A percentile compares a stretch with the other conserved stretches of the same genome.
Evolutionary conservation across 2,329 filamentous ascomycete species (phyloP).

Genomic region (Colletotrichum gloeosporioides): DNA sequence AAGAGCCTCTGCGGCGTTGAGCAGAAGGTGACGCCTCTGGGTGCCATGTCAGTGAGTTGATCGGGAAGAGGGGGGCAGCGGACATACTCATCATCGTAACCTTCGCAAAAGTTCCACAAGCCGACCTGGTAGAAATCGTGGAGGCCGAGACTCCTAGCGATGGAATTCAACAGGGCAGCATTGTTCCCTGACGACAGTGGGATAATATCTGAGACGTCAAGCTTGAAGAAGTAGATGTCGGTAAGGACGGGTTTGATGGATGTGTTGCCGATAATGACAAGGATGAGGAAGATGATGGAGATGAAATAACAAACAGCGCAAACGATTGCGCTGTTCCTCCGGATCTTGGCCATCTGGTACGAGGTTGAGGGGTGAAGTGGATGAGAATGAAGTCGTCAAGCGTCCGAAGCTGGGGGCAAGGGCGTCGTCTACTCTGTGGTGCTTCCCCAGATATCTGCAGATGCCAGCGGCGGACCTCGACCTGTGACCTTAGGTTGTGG

Average conservation of each 20-base stretch:
- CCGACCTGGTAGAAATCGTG: conserved; percentile 96
- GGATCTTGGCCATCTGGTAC: conserved; percentile 45
- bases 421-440: background rate
- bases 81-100: conserved; percentile 69
- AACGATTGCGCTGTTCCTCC: conserved; percentile 66
- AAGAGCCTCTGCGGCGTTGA: conserved; percentile 73
- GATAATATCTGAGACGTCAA: conserved; percentile 84
- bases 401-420: background rate
- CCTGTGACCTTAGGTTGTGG: background rate
- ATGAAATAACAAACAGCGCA: conserved; percentile 76
- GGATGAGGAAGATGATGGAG: conserved; percentile 78
- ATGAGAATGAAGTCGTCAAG: background rate
- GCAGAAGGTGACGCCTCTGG: conserved; percentile 76
- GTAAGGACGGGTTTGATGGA: conserved; percentile 65
- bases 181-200: conserved; percentile 75
- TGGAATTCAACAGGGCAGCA: conserved; percentile 80
- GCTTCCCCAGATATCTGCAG: conserved; percentile 6
- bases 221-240: conserved; percentile 82
- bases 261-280: conserved; percentile 80
- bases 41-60: conserved; percentile 47
- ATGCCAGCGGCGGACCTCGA: background rate
- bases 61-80: background rate
- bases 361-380: background rate
- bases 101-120: conserved; percentile 91
- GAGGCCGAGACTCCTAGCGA: conserved; percentile 83